Evolutionary conservation across 2,329 filamentous ascomycete genomes (phyloP).

Genomic region (Ustilaginoidea virens): DNA sequence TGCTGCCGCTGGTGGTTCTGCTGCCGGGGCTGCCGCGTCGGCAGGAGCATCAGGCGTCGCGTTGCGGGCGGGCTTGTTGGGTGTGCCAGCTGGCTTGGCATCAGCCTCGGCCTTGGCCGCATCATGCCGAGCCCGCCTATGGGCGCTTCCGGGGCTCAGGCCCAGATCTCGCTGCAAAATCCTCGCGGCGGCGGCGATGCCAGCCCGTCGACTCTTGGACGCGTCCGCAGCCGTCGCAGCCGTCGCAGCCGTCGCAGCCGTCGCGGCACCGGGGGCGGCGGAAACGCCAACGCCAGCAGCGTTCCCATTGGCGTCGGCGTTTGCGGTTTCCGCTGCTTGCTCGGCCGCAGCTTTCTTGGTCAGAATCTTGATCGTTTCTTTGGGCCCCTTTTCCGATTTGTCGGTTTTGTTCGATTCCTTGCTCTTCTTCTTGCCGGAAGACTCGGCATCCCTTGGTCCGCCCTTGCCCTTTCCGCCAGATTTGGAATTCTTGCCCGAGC

Average conservation of each 20-base stretch:
- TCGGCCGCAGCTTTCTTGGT: constrained; percentile 42
- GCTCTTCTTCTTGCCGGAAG: constrained; percentile 48
- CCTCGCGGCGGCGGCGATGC: constrained; percentile 47
- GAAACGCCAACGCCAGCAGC: constrained; percentile 16
- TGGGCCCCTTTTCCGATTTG: constrained; percentile 34
- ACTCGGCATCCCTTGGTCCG: constrained; percentile 28
- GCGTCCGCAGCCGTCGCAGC: constrained; percentile 13
- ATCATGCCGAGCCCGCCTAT: constrained; percentile 43
- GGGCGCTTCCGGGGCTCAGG: constrained; percentile 45
- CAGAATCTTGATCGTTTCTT: constrained; percentile 47
- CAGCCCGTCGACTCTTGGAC: constrained; percentile 40
- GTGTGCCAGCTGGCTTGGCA: constrained; percentile 18
- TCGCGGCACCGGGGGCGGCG: constrained; percentile 8
- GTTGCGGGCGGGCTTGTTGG: constrained; percentile 15
- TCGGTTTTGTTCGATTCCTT: constrained; percentile 45
- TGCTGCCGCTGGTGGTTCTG: constrained; percentile 6
- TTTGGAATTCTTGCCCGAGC: constrained; percentile 30
- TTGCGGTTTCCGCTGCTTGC: constrained; percentile 29
- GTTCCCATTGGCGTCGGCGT: constrained; percentile 23
- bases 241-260: constrained; percentile 13
- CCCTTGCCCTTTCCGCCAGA: constrained; percentile 32
- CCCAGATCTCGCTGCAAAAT: constrained; percentile 52
- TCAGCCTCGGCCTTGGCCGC: constrained; percentile 39
- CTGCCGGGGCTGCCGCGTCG: constrained; percentile 9
- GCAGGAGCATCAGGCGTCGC: constrained; percentile 2